Evolutionary conservation across 139 green algal species (phyloP), one percentile per base, ranked within the genome.

Genomic region (Chlamydomonas eustigma): DNA sequence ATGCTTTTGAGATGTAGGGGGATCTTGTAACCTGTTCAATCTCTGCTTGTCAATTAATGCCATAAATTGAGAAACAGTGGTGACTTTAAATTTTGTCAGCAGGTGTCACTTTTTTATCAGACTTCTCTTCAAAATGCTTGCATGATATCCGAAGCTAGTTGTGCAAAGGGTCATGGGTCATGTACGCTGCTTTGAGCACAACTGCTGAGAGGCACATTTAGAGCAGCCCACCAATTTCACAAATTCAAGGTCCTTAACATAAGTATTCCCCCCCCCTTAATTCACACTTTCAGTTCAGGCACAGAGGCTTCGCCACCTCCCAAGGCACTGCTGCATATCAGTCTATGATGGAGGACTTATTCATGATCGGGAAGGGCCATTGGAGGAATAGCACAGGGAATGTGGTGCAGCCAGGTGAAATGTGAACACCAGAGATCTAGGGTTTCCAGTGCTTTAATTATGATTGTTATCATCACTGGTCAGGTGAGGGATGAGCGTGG

Each of bases 291-390:
- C 64, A 71, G 3, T 39, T 71, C 22, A 37, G 33, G 4, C 64
- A 71, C 18, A 71, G 28, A 5, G 69, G 77, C 39, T 72, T 28
- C 2, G 77, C 71, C 2, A 71, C 63, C 0, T 30, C 44, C 5
- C 39, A 71, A 6, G 77, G 75, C 52, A 81, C 77, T 1, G n/a
- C 18, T 8, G 58, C 35, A 18, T 58, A 28, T 58, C 12, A 18
- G 18, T 28, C 44, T 18, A 58, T 58, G 12, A 58, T 58, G 44
- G 44, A 58, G 18, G 12, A 12, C 18, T 18, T 58, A 18, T 18
- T 28, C 18, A 58, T 12, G 12, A 12, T 18, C 12, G 44, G 44
- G 12, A 12, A 18, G 18, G 44, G 44, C 12, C 44, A 58, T 18
- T 58, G 44, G 44, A 12, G 44, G 18, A n/a, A n/a, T n/a, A n/a